phyloP scores from a whole-genome alignment of 208 protist genomes.

The Entamoeba moshkovskii region DNA sequence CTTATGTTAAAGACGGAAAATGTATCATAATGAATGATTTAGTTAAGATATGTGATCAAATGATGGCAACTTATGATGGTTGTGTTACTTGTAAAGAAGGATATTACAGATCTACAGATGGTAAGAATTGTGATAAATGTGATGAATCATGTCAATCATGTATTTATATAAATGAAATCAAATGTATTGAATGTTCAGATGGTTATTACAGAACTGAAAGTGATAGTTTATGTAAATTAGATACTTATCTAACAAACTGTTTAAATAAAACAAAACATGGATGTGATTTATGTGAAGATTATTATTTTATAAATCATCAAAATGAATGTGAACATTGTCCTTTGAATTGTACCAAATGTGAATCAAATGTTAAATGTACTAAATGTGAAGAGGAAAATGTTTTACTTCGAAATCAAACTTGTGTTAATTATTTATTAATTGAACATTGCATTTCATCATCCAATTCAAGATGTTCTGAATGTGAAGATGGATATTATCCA shows the following conservation, averaged over 20 bases:
- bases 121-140: not conserved
- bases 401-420: not conserved
- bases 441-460: not conserved
- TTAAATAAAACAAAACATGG: slow-evolving; percentile 1
- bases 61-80: not conserved
- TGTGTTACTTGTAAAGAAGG: not conserved
- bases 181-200: not conserved
- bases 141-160: not conserved
- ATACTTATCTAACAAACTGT: not conserved
- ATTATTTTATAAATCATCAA: not conserved
- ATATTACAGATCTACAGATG: not conserved
- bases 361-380: not conserved
- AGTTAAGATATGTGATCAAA: not conserved
- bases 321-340: not conserved
- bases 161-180: not conserved
- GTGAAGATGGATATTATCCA: not conserved
- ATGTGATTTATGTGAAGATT: not conserved
- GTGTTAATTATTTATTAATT: not conserved
- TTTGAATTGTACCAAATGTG: not conserved
- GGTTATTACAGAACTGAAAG: not conserved
- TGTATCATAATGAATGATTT: not conserved
- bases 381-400: not conserved
- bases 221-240: not conserved
- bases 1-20: not conserved
- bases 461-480: not conserved